Evolutionary conservation across 1,139 yeast species (phyloP), one percentile per base, ranked within the genome.

Genomic region (Torulaspora globosa): DNA sequence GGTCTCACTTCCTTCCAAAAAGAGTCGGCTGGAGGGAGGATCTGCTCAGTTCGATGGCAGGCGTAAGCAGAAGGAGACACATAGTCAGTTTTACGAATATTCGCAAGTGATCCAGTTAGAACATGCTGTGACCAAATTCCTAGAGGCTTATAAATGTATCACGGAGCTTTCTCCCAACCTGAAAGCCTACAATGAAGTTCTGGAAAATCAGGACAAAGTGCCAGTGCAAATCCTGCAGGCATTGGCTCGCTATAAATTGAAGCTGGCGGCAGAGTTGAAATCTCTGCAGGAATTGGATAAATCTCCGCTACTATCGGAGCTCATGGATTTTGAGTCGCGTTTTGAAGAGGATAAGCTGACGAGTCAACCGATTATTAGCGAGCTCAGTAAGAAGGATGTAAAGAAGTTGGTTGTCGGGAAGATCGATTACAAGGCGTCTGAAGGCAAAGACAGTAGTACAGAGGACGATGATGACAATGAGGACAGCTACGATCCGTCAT

Each of bases 251-350:
- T 81, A 77, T 50, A 75, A 82, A 47, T 63, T 86, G 23, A 74
- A 73, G 40, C 63, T 85, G 21, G 87, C 89, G 0, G 70, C 83
- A 0, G 72, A 73, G 48, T 63, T 87, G 50, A 82, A 82, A 58
- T 67, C 81, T 1, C 66, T 79, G 32, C 71, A 82, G 54, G 67
- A 72, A 18, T 54, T 71, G 2, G 77, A 78, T 0, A 66, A 74
- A 33, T 65, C 82, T 12, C 65, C 70, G 1, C 37, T 81, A 1
- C 70, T 83, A 33, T 79, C 80, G 46, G 71, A 73, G 16, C 68
- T 77, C 39, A 56, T 48, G 48, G 68, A 27, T 48, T 72, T 57
- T 43, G 62, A 58, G 29, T 28, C 51, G 1, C 56, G 63, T 6
- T 72, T 65, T 46, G 65, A 68, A 36, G 59, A 57, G 15, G 36